Percentiles rank a stretch among this genome's conserved stretches.
phyloP scores from a whole-genome alignment of 2,329 filamentous ascomycete genomes.

The Claviceps sp. region DNA sequence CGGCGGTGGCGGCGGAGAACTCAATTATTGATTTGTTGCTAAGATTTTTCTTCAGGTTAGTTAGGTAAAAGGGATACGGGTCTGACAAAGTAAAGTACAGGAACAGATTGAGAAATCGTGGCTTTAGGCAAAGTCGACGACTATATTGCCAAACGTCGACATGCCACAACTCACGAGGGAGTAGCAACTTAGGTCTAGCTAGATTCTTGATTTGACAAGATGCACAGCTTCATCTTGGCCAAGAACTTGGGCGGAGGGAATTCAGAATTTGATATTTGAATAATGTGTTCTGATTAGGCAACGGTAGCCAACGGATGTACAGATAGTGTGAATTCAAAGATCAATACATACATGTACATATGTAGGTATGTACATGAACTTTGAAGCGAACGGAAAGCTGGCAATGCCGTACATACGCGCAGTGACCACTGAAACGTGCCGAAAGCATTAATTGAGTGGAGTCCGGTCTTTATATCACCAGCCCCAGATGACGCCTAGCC shows the following conservation, averaged over 20 bases:
- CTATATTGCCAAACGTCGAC: background rate
- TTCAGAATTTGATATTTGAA: background rate
- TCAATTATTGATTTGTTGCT: slow-evolving; percentile 57
- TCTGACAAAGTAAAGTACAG: background rate
- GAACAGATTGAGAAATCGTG: background rate
- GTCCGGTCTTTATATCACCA: background rate
- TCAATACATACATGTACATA: too few species aligned
- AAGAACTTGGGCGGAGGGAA: background rate
- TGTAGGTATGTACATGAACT: too few species aligned
- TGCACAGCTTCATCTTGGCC: background rate
- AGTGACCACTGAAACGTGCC: too few species aligned
- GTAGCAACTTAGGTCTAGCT: background rate
- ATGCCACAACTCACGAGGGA: background rate
- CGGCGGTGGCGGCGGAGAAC: slow-evolving; percentile 59
- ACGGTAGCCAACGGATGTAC: background rate
- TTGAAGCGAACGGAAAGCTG: too few species aligned
- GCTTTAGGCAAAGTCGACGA: background rate
- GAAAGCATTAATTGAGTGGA: background rate
- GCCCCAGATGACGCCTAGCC: background rate
- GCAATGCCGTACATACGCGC: too few species aligned
- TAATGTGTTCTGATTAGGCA: background rate
- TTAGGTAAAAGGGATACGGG: slow-evolving; percentile 12
- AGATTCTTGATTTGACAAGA: background rate
- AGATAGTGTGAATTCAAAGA: background rate
- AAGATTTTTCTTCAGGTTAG: slow-evolving; percentile 11